Conservation (phyloP, 352 stramenopile genomes). For the Globisporangium lucens region DNA sequence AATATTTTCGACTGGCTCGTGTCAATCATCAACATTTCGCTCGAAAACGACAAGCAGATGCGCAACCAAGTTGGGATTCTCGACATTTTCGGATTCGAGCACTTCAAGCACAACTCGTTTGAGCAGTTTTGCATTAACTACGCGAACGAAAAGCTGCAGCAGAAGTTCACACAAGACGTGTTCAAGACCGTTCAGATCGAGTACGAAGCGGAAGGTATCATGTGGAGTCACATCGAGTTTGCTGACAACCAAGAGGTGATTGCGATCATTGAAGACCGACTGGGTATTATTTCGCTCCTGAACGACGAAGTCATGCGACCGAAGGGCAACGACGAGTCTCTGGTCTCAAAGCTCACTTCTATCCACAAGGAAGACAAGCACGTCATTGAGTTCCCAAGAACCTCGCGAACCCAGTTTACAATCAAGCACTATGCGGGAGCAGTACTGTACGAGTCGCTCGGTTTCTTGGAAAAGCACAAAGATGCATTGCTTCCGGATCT, state of each 20-base stretch:
- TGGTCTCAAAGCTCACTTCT: conserved; percentile 74
- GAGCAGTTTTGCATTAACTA: conserved; percentile 95
- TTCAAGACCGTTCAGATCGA: conserved; percentile 89
- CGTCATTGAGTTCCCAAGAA: conserved; percentile 78
- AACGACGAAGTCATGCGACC: conserved; percentile 89
- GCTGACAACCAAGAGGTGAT: conserved; percentile 89
- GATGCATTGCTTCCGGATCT: conserved; percentile 93
- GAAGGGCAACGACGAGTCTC: conserved; percentile 81
- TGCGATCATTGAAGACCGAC: conserved; percentile 81
- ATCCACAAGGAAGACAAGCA: conserved; percentile 77
- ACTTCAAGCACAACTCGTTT: conserved; percentile 93
- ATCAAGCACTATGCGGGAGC: conserved; percentile 93
- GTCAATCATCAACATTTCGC: conserved; percentile 72
- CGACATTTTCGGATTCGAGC: conserved; percentile 95
- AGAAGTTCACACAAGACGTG: conserved; percentile 90
- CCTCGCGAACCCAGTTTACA: conserved; percentile 83
- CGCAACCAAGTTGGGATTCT: conserved; percentile 84
- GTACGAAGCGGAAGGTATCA: conserved; percentile 89
- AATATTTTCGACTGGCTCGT: conserved; percentile 97
- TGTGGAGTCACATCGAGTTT: conserved; percentile 93
- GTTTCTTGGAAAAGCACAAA: conserved; percentile 96
- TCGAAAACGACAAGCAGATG: conserved; percentile 58
- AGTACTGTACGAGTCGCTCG: conserved; percentile 90
- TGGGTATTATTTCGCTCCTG: conserved; percentile 87
- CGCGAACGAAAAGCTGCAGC: conserved; percentile 91